Evolutionary conservation across 75 land plant genomes (phyloP), one percentile per base, ranked within the genome.

Genomic region (Adiantum capillusveneris): DNA sequence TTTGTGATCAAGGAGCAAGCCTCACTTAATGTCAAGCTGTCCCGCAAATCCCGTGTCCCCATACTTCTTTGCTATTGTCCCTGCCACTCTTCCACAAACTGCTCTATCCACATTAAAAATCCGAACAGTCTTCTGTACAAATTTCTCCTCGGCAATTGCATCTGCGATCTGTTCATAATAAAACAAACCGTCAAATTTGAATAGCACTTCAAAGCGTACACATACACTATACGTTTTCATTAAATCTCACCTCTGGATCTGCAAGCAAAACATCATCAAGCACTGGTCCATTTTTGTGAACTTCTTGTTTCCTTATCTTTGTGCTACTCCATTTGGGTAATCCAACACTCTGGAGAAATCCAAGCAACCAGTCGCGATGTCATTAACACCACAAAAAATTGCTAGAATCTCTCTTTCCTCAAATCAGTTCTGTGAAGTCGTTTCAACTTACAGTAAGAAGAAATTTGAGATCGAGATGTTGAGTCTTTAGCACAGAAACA

Each of bases 1-100:
- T n/a, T n/a, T n/a, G n/a, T 34, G 9, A 34, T 5, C 7, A 34
- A 34, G 37, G 37, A 34, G 37, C 37, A 34, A 34, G 37, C 54
- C 91, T 75, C 80, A 94, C 98, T 76, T 80, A 51, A 94, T 61
- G 53, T 90, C 81, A 26, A 94, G 80, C 64, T 80, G 90, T 56
- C 98, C 98, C 26, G 98, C 96, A 76, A 84, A 94, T 27, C 98
- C 98, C 39, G 83, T 83, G 63, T 90, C 96, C 13, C 98, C 98
- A 65, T 94, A 90, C 53, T 81, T 83, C 75, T 86, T 90, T 30
- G 98, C 98, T 69, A 94, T 70, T 0, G 71, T 84, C 60, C 98
- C 98, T 53, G 96, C 79, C 41, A 94, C 65, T 25, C 98, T 97
- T 1, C 96, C 98, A 78, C 98, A 84, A 31, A 80, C 99, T 70